Evolutionary conservation across 2,329 filamentous ascomycete genomes (phyloP).

Genomic region (Chaetomium olivaceum): DNA sequence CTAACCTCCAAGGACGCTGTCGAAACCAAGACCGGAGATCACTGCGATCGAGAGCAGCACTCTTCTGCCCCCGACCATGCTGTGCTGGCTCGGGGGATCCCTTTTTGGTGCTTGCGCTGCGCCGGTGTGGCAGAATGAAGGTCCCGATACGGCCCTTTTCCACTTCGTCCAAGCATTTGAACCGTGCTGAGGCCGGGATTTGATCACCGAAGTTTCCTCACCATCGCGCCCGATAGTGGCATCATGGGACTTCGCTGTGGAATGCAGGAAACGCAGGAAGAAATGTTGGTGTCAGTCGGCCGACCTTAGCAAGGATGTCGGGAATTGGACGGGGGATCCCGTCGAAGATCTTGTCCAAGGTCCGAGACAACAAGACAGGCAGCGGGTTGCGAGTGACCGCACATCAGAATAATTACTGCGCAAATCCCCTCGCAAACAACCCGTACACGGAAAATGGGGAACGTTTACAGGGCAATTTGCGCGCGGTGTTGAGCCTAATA

Average conservation of each 20-base stretch:
- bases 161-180: conserved; percentile 26
- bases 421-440: conserved; percentile 18
- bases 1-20: conserved; percentile 32
- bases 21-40: conserved; percentile 31
- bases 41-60: conserved; percentile 34
- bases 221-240: conserved; percentile 25
- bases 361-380: conserved; percentile 25
- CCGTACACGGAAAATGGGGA: conserved; percentile 4
- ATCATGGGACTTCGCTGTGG: conserved; percentile 16
- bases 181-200: conserved; percentile 17
- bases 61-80: conserved; percentile 32
- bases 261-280: conserved; percentile 15
- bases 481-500: conserved; percentile 30
- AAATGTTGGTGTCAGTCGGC: conserved; percentile 17
- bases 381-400: conserved; percentile 20
- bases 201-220: conserved; percentile 25
- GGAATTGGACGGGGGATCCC: conserved; percentile 25
- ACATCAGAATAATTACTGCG: conserved; percentile 25
- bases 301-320: conserved; percentile 15
- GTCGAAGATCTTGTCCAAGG: conserved; percentile 21
- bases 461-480: conserved; percentile 21
- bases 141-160: conserved; percentile 22
- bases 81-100: conserved; percentile 22
- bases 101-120: conserved; percentile 19
- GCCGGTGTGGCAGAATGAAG: conserved; percentile 11